Evolutionary conservation across 2,329 filamentous ascomycete species (phyloP).

Genomic region (Botrytis galanthina): DNA sequence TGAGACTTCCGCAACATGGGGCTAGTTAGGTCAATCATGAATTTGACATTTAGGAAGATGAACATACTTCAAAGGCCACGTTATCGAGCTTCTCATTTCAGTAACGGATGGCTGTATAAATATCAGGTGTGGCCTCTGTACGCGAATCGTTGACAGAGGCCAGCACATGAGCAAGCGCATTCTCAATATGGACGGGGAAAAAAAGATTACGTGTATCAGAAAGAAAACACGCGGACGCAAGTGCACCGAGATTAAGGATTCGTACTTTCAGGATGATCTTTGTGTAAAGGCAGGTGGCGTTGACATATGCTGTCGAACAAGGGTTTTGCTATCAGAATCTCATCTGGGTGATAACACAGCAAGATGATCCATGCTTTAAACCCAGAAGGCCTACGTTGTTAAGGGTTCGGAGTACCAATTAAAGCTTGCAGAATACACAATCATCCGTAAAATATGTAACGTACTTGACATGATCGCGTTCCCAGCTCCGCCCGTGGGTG

Average conservation of each 20-base stretch:
- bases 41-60: background rate
- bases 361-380: background rate
- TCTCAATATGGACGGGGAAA: background rate
- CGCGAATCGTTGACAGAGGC: background rate
- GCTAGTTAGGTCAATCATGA: background rate
- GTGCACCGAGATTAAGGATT: background rate
- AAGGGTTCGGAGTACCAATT: background rate
- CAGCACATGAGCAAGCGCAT: background rate
- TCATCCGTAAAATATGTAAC: background rate
- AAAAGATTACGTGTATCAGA: background rate
- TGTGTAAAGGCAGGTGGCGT: background rate
- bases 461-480: background rate
- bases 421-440: background rate
- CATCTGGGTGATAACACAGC: background rate
- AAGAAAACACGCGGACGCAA: background rate
- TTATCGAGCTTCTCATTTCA: background rate
- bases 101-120: background rate
- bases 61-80: background rate
- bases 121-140: background rate
- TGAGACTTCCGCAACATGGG: background rate
- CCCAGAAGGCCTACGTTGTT: background rate
- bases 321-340: background rate
- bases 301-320: background rate
- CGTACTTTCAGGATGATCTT: background rate
- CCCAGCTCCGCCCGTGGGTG: accelerated